phyloP scores from a whole-genome alignment of 345 rosid species.

The Streptanthus diversifolius region DNA sequence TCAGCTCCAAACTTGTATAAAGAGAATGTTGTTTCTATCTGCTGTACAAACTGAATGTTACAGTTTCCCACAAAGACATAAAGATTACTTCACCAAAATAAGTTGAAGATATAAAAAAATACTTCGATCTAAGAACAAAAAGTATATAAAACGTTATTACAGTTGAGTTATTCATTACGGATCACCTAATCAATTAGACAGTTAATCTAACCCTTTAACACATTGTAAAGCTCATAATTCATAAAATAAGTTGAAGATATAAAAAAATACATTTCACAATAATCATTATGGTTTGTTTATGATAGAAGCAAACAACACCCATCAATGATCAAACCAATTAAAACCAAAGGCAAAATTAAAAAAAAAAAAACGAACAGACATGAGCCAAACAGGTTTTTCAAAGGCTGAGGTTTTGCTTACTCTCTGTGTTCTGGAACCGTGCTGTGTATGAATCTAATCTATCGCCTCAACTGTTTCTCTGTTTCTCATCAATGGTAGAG shows the following conservation, averaged over 20 bases:
- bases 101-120: background rate
- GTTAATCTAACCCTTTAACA: background rate
- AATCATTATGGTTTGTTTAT: conserved; percentile 12
- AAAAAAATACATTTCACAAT: background rate
- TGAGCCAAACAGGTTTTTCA: conserved; percentile 18
- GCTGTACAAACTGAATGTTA: background rate
- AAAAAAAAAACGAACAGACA: background rate
- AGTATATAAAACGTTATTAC: background rate
- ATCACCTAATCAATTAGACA: conserved; percentile 12
- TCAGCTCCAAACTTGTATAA: background rate
- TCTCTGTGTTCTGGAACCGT: conserved; percentile 64
- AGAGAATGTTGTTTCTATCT: background rate
- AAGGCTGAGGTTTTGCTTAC: conserved; percentile 54
- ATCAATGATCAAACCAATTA: conserved; percentile 13
- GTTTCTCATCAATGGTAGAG: conserved; percentile 46
- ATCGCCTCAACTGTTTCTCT: conserved; percentile 57
- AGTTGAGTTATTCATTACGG: conserved; percentile 11
- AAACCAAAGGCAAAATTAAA: background rate
- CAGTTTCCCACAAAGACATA: background rate
- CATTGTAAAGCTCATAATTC: background rate
- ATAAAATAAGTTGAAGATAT: background rate
- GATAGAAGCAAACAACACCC: conserved; percentile 16
- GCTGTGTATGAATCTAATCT: conserved; percentile 74
- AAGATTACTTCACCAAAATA: background rate
- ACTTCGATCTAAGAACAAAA: background rate